Evolutionary conservation across 352 stramenopile genomes (phyloP), one percentile per base, ranked within the genome.

Genomic region (Globisporangium ultimum): DNA sequence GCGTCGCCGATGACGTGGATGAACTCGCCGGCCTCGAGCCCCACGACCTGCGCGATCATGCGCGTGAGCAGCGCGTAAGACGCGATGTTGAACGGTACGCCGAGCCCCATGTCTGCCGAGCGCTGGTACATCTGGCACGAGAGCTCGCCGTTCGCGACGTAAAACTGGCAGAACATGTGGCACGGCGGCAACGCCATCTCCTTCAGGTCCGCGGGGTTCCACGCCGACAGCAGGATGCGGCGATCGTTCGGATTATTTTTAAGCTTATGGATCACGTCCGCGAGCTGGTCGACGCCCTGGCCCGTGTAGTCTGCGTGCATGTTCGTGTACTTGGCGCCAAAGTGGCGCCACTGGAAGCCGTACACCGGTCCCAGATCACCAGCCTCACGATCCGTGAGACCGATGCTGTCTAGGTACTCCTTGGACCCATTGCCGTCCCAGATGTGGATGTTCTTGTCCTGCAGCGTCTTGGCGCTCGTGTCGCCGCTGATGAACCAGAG

Each of bases 21-120:
- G 47, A 99, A 98, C 36, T 99, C 97, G 21, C 97, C 97, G 20
- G 97, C 71, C 57, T 97, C 89, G 2, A 98, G 70, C 1, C 84
- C 87, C 1, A 86, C 93, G 18, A 98, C 97, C 57, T 99, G 96
- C 2, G 97, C 97, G 21, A 99, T 74, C 64, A 99, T 83, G 50
- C 96, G 87, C 22, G 97, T 99, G 13, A 99, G 82, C 51, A 99
- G 75, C 36, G 97, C 91, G 74, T 99, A 99, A 50, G 89, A 98
- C 12, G 98, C 97, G 77, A 99, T 99, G 78, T 99, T 99, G 76
- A 99, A 99, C 8, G 98, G 98, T 38, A 99, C 97, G 9, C 98
- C 98, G 28, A 99, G 88, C 8, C 97, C 97, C 95, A 99, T 99
- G 75, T 99, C 98, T 18, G 96, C 97, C 50, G 92, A 99, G 20